phyloP scores from a whole-genome alignment of 2,329 filamentous ascomycete genomes.

The Fusarium lateritium region DNA sequence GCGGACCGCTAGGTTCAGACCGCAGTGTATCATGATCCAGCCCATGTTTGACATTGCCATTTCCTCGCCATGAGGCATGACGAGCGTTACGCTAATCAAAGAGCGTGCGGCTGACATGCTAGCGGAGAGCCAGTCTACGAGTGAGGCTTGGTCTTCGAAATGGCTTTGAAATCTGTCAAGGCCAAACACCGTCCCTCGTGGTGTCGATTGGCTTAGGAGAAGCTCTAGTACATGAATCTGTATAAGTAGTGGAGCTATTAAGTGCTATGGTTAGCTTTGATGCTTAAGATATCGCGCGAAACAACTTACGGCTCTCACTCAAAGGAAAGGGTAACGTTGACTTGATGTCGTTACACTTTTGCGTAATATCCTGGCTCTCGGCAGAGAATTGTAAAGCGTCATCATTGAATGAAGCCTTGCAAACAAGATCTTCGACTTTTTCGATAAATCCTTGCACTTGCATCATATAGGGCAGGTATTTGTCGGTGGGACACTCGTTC shows the following conservation, averaged over 20 bases:
- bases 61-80: constrained; percentile 48
- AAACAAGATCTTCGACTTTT: constrained; percentile 44
- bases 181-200: constrained; percentile 46
- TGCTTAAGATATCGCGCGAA: accelerated
- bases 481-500: constrained; percentile 42
- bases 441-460: constrained; percentile 48
- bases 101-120: constrained; percentile 50
- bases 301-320: constrained; percentile 49
- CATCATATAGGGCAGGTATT: constrained; percentile 47
- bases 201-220: constrained; percentile 48
- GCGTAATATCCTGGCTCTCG: constrained; percentile 24
- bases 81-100: constrained; percentile 42
- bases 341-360: constrained; percentile 38
- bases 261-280: background rate
- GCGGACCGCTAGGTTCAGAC: constrained; percentile 47
- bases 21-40: constrained; percentile 53
- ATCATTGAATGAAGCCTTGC: background rate
- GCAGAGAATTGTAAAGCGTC: constrained; percentile 14
- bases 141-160: constrained; percentile 13
- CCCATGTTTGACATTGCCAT: constrained; percentile 50
- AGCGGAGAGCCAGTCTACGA: constrained; percentile 48
- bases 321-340: constrained; percentile 45
- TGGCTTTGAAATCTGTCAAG: constrained; percentile 43
- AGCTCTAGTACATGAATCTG: constrained; percentile 51
- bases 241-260: constrained; percentile 44